Percentiles rank a stretch among this genome's conserved stretches.
Evolutionary conservation across 345 rosid genomes (phyloP).

Genomic region (Eucalyptus pauciflora): DNA sequence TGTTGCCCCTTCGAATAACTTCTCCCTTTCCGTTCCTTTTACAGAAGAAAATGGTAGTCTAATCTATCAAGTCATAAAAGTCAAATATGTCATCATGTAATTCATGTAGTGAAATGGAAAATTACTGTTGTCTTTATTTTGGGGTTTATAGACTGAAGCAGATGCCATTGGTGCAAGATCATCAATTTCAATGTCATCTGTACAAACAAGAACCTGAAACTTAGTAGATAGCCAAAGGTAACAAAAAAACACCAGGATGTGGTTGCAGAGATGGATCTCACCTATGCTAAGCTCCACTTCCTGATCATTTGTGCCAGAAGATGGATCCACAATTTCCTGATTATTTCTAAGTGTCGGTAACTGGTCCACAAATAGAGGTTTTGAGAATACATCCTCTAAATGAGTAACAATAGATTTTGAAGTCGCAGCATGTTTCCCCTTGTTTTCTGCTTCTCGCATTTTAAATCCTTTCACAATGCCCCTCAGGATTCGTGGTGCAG

Average conservation of each 20-base stretch:
- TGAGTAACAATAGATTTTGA: constrained; percentile 13
- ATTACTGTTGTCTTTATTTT: constrained; percentile 21
- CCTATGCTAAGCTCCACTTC: constrained; percentile 64
- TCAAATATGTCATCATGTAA: not conserved
- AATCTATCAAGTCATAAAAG: not conserved
- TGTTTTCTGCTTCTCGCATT: constrained; percentile 18
- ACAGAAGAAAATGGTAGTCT: constrained; percentile 17
- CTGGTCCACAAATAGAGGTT: constrained; percentile 23
- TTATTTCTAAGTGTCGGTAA: not conserved
- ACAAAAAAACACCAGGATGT: not conserved
- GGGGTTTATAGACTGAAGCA: constrained; percentile 19
- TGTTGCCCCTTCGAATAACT: constrained; percentile 55
- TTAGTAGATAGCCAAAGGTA: not conserved
- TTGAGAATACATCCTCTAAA: constrained; percentile 53
- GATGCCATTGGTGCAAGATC: constrained; percentile 28
- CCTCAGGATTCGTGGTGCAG: constrained; percentile 36
- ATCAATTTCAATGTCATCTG: constrained; percentile 80
- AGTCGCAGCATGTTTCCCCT: constrained; percentile 12
- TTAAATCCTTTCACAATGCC: constrained; percentile 44
- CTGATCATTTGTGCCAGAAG: constrained; percentile 5
- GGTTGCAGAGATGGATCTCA: constrained; percentile 7
- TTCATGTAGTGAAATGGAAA: not conserved
- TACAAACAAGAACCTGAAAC: not conserved
- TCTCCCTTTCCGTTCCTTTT: constrained; percentile 27
- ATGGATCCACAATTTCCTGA: constrained; percentile 28